Conservation (phyloP, 1,284 basidiomycete species). For the Rhodotorula sp. region DNA sequence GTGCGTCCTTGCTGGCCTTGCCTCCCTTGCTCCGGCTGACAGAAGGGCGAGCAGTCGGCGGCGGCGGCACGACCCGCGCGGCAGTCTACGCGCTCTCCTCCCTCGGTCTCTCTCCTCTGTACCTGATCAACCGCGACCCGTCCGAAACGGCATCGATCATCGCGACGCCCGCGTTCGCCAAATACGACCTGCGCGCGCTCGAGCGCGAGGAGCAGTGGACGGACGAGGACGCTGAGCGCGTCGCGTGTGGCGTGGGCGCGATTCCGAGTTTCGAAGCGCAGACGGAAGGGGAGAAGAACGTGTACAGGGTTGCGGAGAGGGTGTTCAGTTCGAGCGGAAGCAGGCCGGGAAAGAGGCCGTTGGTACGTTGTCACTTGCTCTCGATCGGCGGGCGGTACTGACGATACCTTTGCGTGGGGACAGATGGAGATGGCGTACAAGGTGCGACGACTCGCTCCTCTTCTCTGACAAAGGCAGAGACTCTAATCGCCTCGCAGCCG, state of each 20-base stretch:
- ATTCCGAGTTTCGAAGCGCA: conserved; percentile 48
- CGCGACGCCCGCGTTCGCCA: conserved; percentile 10
- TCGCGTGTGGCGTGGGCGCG: conserved; percentile 45
- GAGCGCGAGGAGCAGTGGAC: conserved; percentile 22
- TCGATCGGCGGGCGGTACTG: neutral
- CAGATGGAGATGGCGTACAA: conserved; percentile 51
- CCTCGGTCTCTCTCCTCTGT: conserved; percentile 68
- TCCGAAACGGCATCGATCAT: conserved; percentile 61
- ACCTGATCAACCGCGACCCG: conserved; percentile 78
- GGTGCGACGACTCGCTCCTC: conserved; percentile 27
- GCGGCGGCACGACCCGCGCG: conserved; percentile 87
- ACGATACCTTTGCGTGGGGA: conserved; percentile 16
- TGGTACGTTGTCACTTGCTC: neutral
- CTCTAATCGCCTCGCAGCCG: conserved; percentile 26
- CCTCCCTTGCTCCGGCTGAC: neutral
- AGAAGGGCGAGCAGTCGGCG: conserved; percentile 68
- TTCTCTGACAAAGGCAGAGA: conserved; percentile 41
- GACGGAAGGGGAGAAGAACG: conserved; percentile 48
- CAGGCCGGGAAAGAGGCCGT: conserved; percentile 6
- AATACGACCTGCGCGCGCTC: conserved; percentile 32
- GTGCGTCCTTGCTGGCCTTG: neutral
- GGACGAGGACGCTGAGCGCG: conserved; percentile 5
- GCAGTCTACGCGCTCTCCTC: conserved; percentile 82
- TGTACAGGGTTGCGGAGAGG: conserved; percentile 44
- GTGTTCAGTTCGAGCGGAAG: conserved; percentile 42